Evolutionary conservation across 2,329 filamentous ascomycete species (phyloP), one percentile per base, ranked within the genome.

Genomic region (Pleurostoma richardsiae): DNA sequence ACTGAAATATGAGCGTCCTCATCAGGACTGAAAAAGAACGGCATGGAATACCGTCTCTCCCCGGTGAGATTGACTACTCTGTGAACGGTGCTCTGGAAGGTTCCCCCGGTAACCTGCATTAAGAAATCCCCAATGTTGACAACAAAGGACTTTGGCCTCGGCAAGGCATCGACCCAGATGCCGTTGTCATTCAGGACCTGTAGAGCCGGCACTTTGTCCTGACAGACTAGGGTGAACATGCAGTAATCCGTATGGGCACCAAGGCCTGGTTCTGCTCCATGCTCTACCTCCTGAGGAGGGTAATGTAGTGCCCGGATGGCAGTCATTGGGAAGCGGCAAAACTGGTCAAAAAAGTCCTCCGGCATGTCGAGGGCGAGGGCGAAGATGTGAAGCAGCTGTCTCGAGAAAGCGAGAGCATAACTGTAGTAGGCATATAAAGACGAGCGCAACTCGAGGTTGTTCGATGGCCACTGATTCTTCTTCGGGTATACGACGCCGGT

Each of bases 161-260:
- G 41, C 30, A 29, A 29, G 19, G 41, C 41, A 30, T 26, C 26
- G 26, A 43, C 41, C 30, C 33, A 43, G 30, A 43, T 43, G 27
- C 41, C 41, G 30, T 43, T 43, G 27, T 29, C 41, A 43, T 43
- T 43, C 30, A 43, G 19, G 10, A 43, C 41, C 41, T 43, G 26
- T 29, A 43, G 41, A 30, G 26, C 41, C 26, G 27, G 27, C 26
- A 43, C 33, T 43, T 26, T 33, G 27, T n/a, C 33, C 30, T 33
- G 30, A 43, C 11, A 30, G 29, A 33, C 26, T 26, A 43, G 30
- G 30, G n/a, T 33, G 29, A 36, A 36, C 8, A 8, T n/a, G n/a
- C 33, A 8, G 33, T 36, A 36, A n/a, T 36, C 33, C n/a, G 33
- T n/a, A 36, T 36, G 33, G 8, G 33, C 8, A 36, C 33, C n/a